phyloP scores from a whole-genome alignment of 768 basidiomycete genomes.

The Boletus speciosus region DNA sequence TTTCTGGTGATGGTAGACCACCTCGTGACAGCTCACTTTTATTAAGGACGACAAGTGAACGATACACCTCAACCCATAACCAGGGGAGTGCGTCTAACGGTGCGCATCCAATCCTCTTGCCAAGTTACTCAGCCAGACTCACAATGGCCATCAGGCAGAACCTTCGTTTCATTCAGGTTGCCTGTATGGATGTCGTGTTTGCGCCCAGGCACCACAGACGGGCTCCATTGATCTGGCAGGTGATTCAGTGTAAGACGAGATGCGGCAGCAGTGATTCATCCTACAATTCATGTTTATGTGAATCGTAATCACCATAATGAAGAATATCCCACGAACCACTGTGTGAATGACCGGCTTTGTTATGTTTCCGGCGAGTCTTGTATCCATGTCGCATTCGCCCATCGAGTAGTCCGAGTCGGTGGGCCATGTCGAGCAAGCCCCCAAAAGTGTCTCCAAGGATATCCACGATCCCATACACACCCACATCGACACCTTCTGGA shows the following conservation, averaged over 20 bases:
- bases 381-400: background rate
- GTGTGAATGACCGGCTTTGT: background rate
- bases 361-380: background rate
- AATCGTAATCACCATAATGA: no score
- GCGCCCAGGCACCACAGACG: background rate
- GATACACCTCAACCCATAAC: background rate
- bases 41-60: background rate
- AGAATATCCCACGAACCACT: background rate
- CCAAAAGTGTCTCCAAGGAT: background rate
- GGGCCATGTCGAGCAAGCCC: background rate
- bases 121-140: background rate
- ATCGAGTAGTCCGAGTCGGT: background rate
- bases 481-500: constrained; percentile 3
- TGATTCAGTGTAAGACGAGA: no score
- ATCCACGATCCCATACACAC: constrained; percentile 19
- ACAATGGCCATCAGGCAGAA: background rate
- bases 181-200: background rate
- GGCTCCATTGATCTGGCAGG: background rate
- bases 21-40: background rate
- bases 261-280: no score
- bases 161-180: background rate
- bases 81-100: background rate
- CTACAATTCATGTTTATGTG: no score
- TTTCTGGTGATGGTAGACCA: background rate
- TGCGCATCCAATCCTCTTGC: background rate